These are phyloP conservation scores for Davidsoniella eucalypti DNA, from an alignment of 2,329 filamentous ascomycete genomes.

Conservation along the genomic window DNA sequence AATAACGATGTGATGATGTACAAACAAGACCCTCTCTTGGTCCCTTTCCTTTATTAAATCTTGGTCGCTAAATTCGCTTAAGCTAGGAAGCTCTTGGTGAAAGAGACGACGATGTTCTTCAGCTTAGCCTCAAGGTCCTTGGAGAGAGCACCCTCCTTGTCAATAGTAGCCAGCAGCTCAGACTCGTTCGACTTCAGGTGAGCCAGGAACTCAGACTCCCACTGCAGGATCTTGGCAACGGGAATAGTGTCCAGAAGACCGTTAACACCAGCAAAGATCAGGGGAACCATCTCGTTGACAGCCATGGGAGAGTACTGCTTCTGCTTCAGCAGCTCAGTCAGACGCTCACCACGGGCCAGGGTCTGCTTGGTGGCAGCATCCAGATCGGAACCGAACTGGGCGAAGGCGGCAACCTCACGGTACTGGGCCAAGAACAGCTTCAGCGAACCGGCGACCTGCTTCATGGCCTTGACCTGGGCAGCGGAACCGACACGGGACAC, in stretches of 20 bases:
- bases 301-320: conserved; percentile 99
- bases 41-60: conserved; percentile 16
- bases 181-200: conserved; percentile 85
- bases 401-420: conserved; percentile 99
- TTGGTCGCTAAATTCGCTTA: conserved; percentile 24
- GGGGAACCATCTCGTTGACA: conserved; percentile 98
- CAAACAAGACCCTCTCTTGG: conserved; percentile 26
- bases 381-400: conserved; percentile 99
- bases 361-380: conserved; percentile 99
- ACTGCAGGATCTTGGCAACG: conserved; percentile 77
- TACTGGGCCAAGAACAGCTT: conserved; percentile 99
- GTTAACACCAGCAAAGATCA: conserved; percentile 99
- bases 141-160: conserved; percentile 90
- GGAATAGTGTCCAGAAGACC: conserved; percentile 80
- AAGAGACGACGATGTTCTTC: conserved; percentile 57
- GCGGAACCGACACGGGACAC: conserved; percentile 99
- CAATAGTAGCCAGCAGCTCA: conserved; percentile 69
- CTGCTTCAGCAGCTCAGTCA: conserved; percentile 98
- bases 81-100: conserved; percentile 83
- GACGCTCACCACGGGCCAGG: conserved; percentile 92
- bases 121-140: conserved; percentile 80
- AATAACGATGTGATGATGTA: conserved; percentile 25
- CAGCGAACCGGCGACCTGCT: conserved; percentile 98
- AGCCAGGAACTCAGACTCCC: conserved; percentile 87
- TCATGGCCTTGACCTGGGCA: conserved; percentile 99